Percentiles rank a stretch among this genome's conserved stretches.
Evolutionary conservation across 1,284 basidiomycete genomes (phyloP).

Genomic region (Xerocomus amazonicus): DNA sequence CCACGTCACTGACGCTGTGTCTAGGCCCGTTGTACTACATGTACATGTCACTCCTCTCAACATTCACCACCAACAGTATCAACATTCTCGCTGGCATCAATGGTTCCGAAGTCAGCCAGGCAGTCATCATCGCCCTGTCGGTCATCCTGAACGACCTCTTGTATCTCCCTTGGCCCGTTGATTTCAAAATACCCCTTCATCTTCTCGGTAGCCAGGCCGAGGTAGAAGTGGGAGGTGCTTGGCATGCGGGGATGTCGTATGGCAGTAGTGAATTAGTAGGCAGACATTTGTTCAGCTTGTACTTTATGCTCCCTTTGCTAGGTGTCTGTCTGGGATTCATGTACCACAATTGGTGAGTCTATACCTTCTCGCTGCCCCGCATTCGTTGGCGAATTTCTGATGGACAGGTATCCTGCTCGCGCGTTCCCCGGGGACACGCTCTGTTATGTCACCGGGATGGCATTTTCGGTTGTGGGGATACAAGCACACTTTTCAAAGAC

Average conservation of each 20-base stretch:
- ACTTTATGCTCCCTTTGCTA: conserved; percentile 93
- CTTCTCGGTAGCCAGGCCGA: conserved; percentile 63
- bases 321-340: conserved; percentile 88
- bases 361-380: neutral
- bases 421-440: conserved; percentile 97
- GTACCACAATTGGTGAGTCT: conserved; percentile 87
- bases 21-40: conserved; percentile 91
- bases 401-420: conserved; percentile 84
- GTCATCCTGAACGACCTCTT: conserved; percentile 91
- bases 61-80: conserved; percentile 97
- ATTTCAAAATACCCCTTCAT: conserved; percentile 66
- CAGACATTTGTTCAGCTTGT: conserved; percentile 90
- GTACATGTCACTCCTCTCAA: conserved; percentile 95
- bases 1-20: conserved; percentile 6
- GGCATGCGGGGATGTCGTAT: conserved; percentile 79
- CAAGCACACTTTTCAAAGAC: conserved; percentile 98
- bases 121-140: conserved; percentile 87
- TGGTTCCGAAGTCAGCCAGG: conserved; percentile 93
- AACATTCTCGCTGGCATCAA: conserved; percentile 99
- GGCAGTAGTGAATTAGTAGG: conserved; percentile 87
- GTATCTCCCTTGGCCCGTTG: conserved; percentile 82
- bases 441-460: conserved; percentile 98
- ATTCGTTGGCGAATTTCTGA: neutral
- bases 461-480: conserved; percentile 93
- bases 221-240: conserved; percentile 70